A percentile compares a stretch with the other conserved stretches of the same genome.
These are phyloP conservation scores for Symbiodinium natans DNA, from an alignment of 73 alveolate species.

Conservation along the genomic window DNA sequence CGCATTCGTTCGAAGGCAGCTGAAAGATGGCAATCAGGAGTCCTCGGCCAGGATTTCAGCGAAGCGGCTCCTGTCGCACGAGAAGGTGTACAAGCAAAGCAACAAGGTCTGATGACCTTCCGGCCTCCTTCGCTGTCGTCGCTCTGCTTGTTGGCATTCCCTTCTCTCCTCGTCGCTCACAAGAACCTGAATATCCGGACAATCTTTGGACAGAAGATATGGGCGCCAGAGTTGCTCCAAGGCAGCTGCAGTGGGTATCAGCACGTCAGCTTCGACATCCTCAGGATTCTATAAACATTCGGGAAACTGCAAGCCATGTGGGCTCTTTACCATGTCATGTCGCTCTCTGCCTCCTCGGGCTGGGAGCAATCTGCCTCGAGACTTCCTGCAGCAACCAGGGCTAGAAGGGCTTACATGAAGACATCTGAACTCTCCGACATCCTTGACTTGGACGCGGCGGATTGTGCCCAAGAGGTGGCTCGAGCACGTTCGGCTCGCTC, in stretches of 20 bases:
- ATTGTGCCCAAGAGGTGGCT: not conserved
- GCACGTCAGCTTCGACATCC: slow-evolving; percentile 1
- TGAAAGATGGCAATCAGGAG: not conserved
- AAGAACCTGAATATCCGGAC: slow-evolving; percentile 51
- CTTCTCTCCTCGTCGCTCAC: slow-evolving; percentile 55
- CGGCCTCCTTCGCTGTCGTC: slow-evolving; percentile 64
- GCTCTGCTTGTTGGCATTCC: slow-evolving; percentile 27
- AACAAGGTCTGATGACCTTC: not conserved
- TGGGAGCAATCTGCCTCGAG: not conserved
- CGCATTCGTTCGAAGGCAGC: too few relatives aligned
- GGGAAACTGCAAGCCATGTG: too few relatives aligned
- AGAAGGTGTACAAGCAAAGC: not conserved
- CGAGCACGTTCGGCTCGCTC: not conserved
- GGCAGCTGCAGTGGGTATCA: not conserved
- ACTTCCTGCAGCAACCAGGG: not conserved
- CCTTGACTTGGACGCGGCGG: not conserved
- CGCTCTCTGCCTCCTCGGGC: not conserved
- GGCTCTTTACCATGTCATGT: too few relatives aligned
- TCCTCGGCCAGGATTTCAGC: slow-evolving; percentile 12
- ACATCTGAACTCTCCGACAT: not conserved
- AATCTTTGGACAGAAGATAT: too few relatives aligned
- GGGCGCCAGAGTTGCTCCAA: too few relatives aligned
- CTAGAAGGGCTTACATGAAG: not conserved
- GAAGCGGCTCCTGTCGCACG: not conserved
- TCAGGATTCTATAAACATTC: not conserved